A percentile compares a stretch with the other conserved stretches of the same genome.
Evolutionary conservation across 2,329 filamentous ascomycete species (phyloP).

Genomic region (Sclerotinia minor): DNA sequence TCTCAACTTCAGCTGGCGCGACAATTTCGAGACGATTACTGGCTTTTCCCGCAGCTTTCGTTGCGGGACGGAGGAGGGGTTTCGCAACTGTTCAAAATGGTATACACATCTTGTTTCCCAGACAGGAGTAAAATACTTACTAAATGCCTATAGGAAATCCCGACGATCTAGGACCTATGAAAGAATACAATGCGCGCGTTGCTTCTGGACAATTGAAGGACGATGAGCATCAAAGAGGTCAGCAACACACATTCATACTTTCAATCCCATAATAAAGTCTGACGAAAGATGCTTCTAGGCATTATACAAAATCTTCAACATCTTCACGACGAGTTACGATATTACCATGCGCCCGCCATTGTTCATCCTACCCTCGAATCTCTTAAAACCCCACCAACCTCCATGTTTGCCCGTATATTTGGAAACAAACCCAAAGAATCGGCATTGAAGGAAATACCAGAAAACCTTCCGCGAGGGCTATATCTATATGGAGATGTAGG

Average conservation of each 20-base stretch:
- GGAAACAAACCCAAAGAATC: constrained; percentile 46
- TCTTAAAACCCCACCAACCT: constrained; percentile 54
- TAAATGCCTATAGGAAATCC: constrained; percentile 32
- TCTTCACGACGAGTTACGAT: constrained; percentile 76
- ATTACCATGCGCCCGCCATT: constrained; percentile 73
- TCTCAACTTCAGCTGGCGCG: background rate
- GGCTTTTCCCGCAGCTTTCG: constrained; percentile 35
- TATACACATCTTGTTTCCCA: constrained; percentile 25
- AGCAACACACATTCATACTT: constrained; percentile 30
- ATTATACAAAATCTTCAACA: constrained; percentile 89
- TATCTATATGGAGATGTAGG: constrained; percentile 98
- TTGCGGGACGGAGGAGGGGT: constrained; percentile 38
- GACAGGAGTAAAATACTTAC: too few relatives aligned
- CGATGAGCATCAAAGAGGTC: constrained; percentile 88
- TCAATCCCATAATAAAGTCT: constrained; percentile 9
- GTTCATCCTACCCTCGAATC: constrained; percentile 76
- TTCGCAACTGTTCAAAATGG: constrained; percentile 39
- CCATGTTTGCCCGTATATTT: constrained; percentile 63
- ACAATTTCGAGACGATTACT: constrained; percentile 15
- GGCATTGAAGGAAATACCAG: constrained; percentile 57
- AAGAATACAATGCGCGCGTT: constrained; percentile 86
- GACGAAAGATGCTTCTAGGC: constrained; percentile 49
- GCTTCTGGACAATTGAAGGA: constrained; percentile 71
- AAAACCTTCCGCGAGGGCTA: constrained; percentile 79
- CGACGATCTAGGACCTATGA: constrained; percentile 64